Evolutionary conservation across 129 eudicot genomes (phyloP), one percentile per base, ranked within the genome.

Genomic region (Flaveria bidentis): DNA sequence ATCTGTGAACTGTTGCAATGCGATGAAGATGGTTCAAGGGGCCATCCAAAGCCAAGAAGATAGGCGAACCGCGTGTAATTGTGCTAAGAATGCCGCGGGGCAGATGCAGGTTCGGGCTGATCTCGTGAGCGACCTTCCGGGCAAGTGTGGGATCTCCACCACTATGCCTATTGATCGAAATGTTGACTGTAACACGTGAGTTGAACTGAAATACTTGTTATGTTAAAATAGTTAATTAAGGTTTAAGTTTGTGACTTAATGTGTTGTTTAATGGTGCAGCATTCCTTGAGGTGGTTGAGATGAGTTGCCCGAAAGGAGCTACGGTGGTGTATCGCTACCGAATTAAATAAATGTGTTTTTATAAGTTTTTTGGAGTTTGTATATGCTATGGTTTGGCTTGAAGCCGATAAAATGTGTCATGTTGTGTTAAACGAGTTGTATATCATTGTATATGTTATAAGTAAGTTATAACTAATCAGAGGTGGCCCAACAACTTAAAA

Each of bases 51-150:
- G 51, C 56, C 62, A 47, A 69, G 82, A 76, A 3, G 90, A 90
- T 33, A 71, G 90, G 84, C 81, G 73, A 44, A 41, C 83, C 0
- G 89, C 76, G 41, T 90, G 96, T 62, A 41, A 68, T 20, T 90
- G 96, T 53, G 39, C 87, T 4, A 87, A 90, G 78, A 26, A 7
- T 1, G 83, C 84, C 4, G 87, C 92, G 1, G 73, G 82, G 0
- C 73, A n/a, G 76, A 67, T 72, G 9, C 13, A 49, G 23, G 69
- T 85, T 15, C 75, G 52, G 44, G 60, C 67, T 0, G 88, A 82
- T 46, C 61, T 73, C 1, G 92, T 84, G 26, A n/a, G 82, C 33
- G 65, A 46, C 23, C 85, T 80, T 18, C 74, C 87, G 1, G 36
- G 53, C 9, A 84, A 81, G 81, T 87, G 91, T 42, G 86, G 85